Percentiles rank a stretch among this genome's conserved stretches.
These are phyloP conservation scores for Plantago elongata DNA, from an alignment of 257 asterid species.

Conservation along the genomic window DNA sequence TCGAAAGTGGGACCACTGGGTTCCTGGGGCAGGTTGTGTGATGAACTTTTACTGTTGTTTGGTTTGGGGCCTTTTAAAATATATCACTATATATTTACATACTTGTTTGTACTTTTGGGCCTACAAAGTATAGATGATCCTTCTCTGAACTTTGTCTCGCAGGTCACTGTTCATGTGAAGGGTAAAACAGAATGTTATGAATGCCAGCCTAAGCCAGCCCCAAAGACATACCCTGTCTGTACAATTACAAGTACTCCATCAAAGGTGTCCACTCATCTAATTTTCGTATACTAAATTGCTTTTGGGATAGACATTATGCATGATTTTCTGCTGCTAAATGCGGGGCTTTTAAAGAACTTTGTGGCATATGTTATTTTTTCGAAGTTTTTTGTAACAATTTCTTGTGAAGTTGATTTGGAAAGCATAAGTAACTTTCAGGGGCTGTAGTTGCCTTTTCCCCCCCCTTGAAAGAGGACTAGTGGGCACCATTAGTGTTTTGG, in stretches of 20 bases:
- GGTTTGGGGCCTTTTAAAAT: conserved; percentile 1
- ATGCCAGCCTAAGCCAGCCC: conserved; percentile 98
- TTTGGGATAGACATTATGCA: conserved; percentile 8
- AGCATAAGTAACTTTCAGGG: too few relatives aligned
- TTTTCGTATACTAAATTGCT: not conserved
- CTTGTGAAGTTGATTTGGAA: too few relatives aligned
- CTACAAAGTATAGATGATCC: too few relatives aligned
- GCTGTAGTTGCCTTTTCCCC: too few relatives aligned
- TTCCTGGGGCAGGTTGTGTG: conserved; percentile 89
- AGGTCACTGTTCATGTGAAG: conserved; percentile 95
- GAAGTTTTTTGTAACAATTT: too few relatives aligned
- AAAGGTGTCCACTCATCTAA: conserved; percentile 46
- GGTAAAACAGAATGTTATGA: conserved; percentile 95
- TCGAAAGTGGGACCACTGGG: conserved; percentile 99
- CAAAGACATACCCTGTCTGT: conserved; percentile 97
- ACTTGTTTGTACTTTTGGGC: too few relatives aligned
- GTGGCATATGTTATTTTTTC: too few relatives aligned
- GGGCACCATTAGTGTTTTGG: too few relatives aligned
- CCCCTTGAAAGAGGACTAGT: too few relatives aligned
- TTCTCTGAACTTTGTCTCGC: conserved; percentile 17
- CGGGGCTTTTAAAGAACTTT: too few relatives aligned
- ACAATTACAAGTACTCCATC: conserved; percentile 98
- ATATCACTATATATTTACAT: conserved; percentile 3
- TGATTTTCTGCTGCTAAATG: too few relatives aligned
- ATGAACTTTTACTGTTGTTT: conserved; percentile 3